A percentile compares a stretch with the other conserved stretches of the same genome.
phyloP scores from a whole-genome alignment of 495 filamentous ascomycete species.

The Staphylotrichum longicolle region DNA sequence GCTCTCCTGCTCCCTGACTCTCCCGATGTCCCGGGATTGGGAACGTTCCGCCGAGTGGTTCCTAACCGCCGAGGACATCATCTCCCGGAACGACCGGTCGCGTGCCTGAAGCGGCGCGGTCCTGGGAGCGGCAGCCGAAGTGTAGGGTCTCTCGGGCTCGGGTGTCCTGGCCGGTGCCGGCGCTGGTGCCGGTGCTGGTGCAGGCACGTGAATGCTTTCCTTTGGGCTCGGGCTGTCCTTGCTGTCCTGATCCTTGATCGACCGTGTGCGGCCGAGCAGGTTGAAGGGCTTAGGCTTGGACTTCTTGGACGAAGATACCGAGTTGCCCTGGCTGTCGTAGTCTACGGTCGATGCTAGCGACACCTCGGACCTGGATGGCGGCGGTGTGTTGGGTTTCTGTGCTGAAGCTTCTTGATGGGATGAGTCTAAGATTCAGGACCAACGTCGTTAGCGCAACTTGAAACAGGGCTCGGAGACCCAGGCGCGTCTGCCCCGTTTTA shows the following conservation, averaged over 20 bases:
- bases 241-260: conserved; percentile 57
- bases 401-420: conserved; percentile 39
- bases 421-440: conserved; percentile 33
- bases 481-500: background rate
- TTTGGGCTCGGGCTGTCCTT: conserved; percentile 44
- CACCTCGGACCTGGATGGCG: conserved; percentile 45
- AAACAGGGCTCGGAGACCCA: conserved; percentile 14
- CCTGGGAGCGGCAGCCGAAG: conserved; percentile 29
- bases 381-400: conserved; percentile 36
- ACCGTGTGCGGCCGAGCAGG: conserved; percentile 65
- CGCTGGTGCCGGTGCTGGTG: conserved; percentile 36
- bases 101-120: conserved; percentile 60
- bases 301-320: conserved; percentile 34
- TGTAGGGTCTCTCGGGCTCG: conserved; percentile 43
- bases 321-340: conserved; percentile 35
- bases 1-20: conserved; percentile 47
- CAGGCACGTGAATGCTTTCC: conserved; percentile 31
- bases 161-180: conserved; percentile 33
- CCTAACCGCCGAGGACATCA: conserved; percentile 59
- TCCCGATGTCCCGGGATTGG: conserved; percentile 39
- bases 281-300: conserved; percentile 56
- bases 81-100: conserved; percentile 62
- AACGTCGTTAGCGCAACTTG: conserved; percentile 22
- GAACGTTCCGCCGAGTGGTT: conserved; percentile 64
- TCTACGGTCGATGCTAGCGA: conserved; percentile 43